Conservation (phyloP, 164 flowering plant genomes). For the Dillenia turbinata region DNA sequence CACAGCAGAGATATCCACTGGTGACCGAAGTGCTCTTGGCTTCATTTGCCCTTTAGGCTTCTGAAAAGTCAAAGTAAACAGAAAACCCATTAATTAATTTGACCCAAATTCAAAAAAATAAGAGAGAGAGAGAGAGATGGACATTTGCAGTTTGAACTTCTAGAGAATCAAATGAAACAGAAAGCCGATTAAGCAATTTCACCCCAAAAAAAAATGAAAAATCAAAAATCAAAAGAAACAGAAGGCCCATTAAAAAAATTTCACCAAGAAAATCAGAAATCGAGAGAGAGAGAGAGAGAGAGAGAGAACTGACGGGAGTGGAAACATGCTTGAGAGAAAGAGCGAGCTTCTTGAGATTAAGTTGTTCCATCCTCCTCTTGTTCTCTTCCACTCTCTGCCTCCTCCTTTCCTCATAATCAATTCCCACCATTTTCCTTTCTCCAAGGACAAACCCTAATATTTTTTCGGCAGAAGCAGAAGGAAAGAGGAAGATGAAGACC, state of each 20-base stretch:
- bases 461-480: too few relatives aligned
- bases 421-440: too few relatives aligned
- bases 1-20: conserved; percentile 17
- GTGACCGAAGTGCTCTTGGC: conserved; percentile 16
- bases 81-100: neutral
- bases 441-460: too few relatives aligned
- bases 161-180: too few relatives aligned
- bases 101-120: too few relatives aligned
- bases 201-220: neutral
- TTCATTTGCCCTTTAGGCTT: conserved; percentile 10
- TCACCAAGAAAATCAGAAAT: neutral
- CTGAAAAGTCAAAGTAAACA: too few relatives aligned
- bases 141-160: neutral
- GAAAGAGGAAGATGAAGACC: too few relatives aligned
- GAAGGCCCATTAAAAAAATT: neutral
- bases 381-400: conserved; percentile 48
- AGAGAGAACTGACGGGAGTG: conserved; percentile 30
- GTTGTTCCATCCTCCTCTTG: conserved; percentile 57
- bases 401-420: conserved; percentile 44
- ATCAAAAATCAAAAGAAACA: neutral
- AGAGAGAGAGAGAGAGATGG: neutral
- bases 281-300: neutral
- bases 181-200: neutral
- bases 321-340: conserved; percentile 26
- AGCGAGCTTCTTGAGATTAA: conserved; percentile 42